Percentiles rank a stretch among this genome's conserved stretches.
Evolutionary conservation across 306 rosid genomes (phyloP).

Genomic region (Gleditsia sinensis): DNA sequence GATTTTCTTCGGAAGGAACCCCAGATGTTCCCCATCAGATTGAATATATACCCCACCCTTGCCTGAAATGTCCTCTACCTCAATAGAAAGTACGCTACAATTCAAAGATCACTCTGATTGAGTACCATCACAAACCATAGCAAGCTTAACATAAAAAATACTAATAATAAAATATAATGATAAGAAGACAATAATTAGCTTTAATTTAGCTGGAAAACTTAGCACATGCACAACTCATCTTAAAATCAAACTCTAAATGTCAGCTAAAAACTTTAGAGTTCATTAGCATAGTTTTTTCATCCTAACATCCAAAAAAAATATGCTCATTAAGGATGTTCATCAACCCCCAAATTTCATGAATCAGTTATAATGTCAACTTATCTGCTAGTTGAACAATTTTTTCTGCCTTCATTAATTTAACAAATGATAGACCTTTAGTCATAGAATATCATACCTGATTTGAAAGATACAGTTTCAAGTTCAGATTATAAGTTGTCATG

Average conservation of each 20-base stretch:
- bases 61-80: slow-evolving; percentile 76
- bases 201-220: background rate
- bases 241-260: slow-evolving; percentile 7
- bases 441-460: background rate
- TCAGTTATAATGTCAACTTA: background rate
- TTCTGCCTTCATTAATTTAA: background rate
- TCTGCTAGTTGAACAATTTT: background rate
- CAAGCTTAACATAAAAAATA: background rate
- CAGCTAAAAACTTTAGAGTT: background rate
- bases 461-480: slow-evolving; percentile 10
- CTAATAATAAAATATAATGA: background rate
- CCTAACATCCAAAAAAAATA: background rate
- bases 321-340: background rate
- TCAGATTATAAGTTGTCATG: slow-evolving; percentile 2
- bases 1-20: slow-evolving; percentile 84
- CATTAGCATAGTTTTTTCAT: background rate
- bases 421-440: background rate
- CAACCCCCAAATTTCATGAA: background rate
- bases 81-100: slow-evolving; percentile 66
- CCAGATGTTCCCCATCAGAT: slow-evolving; percentile 93
- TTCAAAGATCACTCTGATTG: slow-evolving; percentile 27
- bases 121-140: slow-evolving; percentile 28
- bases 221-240: slow-evolving; percentile 1
- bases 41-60: slow-evolving; percentile 66
- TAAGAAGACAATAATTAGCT: background rate